Percentiles rank a stretch among this genome's conserved stretches.
These are phyloP conservation scores for Boletus vinaceobasis DNA, from an alignment of 768 basidiomycete species.

Conservation along the genomic window DNA sequence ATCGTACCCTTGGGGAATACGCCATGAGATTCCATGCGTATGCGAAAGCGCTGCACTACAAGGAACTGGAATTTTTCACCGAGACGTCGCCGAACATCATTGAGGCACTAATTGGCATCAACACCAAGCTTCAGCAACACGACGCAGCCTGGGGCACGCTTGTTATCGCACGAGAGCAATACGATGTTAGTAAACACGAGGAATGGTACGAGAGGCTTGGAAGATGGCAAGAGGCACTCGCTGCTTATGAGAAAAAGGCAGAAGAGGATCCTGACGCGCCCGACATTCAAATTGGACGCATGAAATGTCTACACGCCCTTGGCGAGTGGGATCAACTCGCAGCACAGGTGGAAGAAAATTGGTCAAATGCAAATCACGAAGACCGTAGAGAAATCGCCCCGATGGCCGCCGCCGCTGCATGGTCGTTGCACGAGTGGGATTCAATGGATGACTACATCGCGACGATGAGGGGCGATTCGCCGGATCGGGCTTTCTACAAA, in stretches of 20 bases:
- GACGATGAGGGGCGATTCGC: slow-evolving; percentile 89
- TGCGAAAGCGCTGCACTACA: slow-evolving; percentile 97
- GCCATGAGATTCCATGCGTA: slow-evolving; percentile 92
- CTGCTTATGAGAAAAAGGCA: slow-evolving; percentile 77
- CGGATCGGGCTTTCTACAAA: slow-evolving; percentile 93
- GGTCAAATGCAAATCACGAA: slow-evolving; percentile 79
- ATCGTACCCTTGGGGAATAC: slow-evolving; percentile 89
- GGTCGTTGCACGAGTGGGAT: slow-evolving; percentile 97
- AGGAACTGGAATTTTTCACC: slow-evolving; percentile 93
- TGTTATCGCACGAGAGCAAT: slow-evolving; percentile 83
- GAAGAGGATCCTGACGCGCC: slow-evolving; percentile 71
- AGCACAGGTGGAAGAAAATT: slow-evolving; percentile 80
- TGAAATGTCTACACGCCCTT: slow-evolving; percentile 94
- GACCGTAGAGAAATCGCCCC: slow-evolving; percentile 91
- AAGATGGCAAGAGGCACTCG: slow-evolving; percentile 91
- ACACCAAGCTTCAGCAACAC: slow-evolving; percentile 93
- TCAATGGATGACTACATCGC: slow-evolving; percentile 96
- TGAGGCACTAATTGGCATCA: slow-evolving; percentile 93
- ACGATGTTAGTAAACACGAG: slow-evolving; percentile 89
- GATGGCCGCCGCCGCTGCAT: slow-evolving; percentile 94
- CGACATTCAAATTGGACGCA: slow-evolving; percentile 81
- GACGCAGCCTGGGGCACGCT: slow-evolving; percentile 98
- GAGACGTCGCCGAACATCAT: slow-evolving; percentile 89
- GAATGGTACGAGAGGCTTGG: slow-evolving; percentile 98
- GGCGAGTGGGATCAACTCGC: slow-evolving; percentile 97